Base-by-base conservation (phyloP, 2,329 filamentous ascomycete genomes). In the Fusarium abutilonis region DNA sequence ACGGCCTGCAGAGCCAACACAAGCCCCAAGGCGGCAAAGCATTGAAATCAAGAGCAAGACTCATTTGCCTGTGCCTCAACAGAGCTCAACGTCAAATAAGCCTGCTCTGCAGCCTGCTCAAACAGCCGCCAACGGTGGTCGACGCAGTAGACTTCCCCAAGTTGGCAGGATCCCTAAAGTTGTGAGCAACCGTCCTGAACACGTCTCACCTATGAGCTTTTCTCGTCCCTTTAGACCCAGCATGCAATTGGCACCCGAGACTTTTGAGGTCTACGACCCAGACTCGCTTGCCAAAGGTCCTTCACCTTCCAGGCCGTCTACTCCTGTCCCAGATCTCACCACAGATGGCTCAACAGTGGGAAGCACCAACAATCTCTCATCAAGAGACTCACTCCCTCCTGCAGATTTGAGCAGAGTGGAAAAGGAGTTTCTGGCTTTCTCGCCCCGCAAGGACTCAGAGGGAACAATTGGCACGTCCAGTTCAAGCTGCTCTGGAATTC, bases 121-220 rank as follows among this genome's bases (percentile, higher is more conserved):
- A 28, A 19, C 47, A 23, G 61, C 41, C 35, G 23, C 52, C n/a
- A 56, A 15, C 32, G 46, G 58, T 23, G 64, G 60, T 10, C 66
- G 70, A 26, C 74, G 72, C 7, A 91, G 86, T 71, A 84, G 93
- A 52, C 79, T 96, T 15, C 86, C 88, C 26, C 92, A 94, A 66
- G 88, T 97, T 42, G 93, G 93, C 9, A 86, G 93, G 14, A 97
- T 97, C 47, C 93, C 93, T 9, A 88, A 87, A 68, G 92, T 97
- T 4, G 82, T 94, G 28, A 91, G 86, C 41, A 87, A 84, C 42
- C 84, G 88, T 49, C 80, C 87, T 32, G 85, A 89, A 60, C 85
- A 85, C 43, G 85, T 86, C 1, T 89, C 91, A 1, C 85, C 90
- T 2, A 89, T 87, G 72, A 96, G 92, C 29, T 97, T 97, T 73